Conservation (phyloP, 805 yeast genomes). For the Candida chauliodis region DNA sequence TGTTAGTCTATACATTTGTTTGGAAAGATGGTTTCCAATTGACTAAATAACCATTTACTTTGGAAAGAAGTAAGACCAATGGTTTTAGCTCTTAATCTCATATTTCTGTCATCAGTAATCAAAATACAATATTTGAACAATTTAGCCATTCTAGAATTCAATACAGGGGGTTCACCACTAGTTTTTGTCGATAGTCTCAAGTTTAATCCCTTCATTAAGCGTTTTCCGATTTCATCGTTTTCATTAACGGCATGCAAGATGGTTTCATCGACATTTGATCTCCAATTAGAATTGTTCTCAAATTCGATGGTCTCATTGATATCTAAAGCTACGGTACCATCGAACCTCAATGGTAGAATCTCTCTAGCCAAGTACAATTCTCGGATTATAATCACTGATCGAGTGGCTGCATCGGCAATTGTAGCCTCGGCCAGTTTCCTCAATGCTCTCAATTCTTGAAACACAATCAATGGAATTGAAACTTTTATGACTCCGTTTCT, state of each 20-base stretch:
- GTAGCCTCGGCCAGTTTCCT: slow-evolving; percentile 69
- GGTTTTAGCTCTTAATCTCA: slow-evolving; percentile 62
- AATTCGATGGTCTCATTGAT: slow-evolving; percentile 72
- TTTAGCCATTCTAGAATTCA: slow-evolving; percentile 36
- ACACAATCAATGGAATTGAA: slow-evolving; percentile 69
- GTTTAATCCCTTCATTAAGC: slow-evolving; percentile 40
- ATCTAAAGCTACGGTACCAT: slow-evolving; percentile 65
- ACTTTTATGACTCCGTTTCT: slow-evolving; percentile 55
- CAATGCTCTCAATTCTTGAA: slow-evolving; percentile 71
- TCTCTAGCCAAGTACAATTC: slow-evolving; percentile 57
- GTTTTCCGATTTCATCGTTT: slow-evolving; percentile 38
- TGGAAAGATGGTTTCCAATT: slow-evolving; percentile 44
- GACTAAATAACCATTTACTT: slow-evolving; percentile 58
- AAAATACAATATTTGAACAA: slow-evolving; percentile 55
- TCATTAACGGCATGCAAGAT: slow-evolving; percentile 50
- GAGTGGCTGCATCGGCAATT: slow-evolving; percentile 74
- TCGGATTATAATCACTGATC: slow-evolving; percentile 72
- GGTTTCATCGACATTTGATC: slow-evolving; percentile 68
- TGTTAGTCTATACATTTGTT: slow-evolving; percentile 53
- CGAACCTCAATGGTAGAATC: slow-evolving; percentile 59
- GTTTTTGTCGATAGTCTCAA: slow-evolving; percentile 13
- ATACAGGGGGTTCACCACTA: too few relatives aligned
- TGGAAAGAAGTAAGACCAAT: slow-evolving; percentile 53
- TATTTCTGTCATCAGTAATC: slow-evolving; percentile 70
- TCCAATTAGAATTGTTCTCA: slow-evolving; percentile 70